Conservation (phyloP, 352 stramenopile genomes). For the Phytophthora macrochlamydospora region DNA sequence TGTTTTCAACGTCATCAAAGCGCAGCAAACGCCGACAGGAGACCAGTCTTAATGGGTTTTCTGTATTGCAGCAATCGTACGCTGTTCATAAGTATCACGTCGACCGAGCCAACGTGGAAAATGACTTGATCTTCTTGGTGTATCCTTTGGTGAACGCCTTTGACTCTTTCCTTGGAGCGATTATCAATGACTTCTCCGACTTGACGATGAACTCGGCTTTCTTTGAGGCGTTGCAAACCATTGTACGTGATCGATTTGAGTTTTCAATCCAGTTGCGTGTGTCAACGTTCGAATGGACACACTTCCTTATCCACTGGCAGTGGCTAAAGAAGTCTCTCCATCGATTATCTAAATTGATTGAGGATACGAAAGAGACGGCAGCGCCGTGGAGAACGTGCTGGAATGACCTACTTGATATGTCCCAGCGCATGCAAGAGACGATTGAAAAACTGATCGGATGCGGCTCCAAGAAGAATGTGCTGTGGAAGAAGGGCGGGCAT, state of each 20-base stretch:
- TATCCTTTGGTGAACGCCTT: constrained; percentile 71
- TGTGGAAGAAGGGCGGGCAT: constrained; percentile 95
- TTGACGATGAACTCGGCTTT: constrained; percentile 10
- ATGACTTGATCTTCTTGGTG: constrained; percentile 77
- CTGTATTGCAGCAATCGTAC: constrained; percentile 85
- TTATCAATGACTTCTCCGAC: constrained; percentile 17
- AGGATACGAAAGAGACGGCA: constrained; percentile 1
- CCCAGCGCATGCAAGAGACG: constrained; percentile 68
- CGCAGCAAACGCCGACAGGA: constrained; percentile 24
- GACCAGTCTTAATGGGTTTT: constrained; percentile 48
- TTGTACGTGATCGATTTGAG: constrained; percentile 71
- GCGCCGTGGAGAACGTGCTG: constrained; percentile 37
- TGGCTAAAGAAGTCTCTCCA: constrained; percentile 72
- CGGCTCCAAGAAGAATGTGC: constrained; percentile 67
- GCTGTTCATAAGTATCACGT: constrained; percentile 77
- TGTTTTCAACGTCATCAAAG: constrained; percentile 28
- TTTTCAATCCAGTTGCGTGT: constrained; percentile 78
- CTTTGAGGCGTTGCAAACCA: constrained; percentile 38
- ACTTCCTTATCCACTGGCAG: constrained; percentile 87
- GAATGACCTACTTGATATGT: constrained; percentile 69
- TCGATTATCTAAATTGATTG: constrained; percentile 33
- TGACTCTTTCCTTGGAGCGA: constrained; percentile 47
- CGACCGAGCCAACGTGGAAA: constrained; percentile 73
- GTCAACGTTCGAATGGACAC: constrained; percentile 68
- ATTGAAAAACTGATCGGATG: constrained; percentile 79